Conservation (phyloP, 805 yeast species). For the Danielia reshetovae region DNA sequence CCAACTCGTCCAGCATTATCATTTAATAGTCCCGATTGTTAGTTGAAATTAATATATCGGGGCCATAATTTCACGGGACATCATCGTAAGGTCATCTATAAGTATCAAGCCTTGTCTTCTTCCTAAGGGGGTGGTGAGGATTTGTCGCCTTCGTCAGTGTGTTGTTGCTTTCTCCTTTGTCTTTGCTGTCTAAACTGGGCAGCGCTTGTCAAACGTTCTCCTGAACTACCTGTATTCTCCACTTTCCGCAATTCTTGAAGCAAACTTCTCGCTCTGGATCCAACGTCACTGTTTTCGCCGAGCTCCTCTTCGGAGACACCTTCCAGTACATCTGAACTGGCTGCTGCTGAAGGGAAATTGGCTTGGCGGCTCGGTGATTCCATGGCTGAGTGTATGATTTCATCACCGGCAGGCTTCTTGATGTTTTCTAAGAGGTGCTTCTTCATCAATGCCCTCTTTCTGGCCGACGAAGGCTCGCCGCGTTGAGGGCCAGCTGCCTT, state of each 20-base stretch:
- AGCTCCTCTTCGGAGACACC: neutral
- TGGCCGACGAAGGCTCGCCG: conserved; percentile 74
- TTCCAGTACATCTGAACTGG: neutral
- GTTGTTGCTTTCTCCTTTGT: conserved; percentile 10
- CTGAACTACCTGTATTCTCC: conserved; percentile 3
- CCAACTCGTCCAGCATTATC: conserved; percentile 2
- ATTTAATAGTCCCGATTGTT: too few relatives aligned
- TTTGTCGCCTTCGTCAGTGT: too few relatives aligned
- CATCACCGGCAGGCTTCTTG: conserved; percentile 7
- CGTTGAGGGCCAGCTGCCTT: conserved; percentile 80
- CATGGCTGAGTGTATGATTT: neutral
- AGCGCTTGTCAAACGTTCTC: conserved; percentile 8
- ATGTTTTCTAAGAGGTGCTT: conserved; percentile 48
- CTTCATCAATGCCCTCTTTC: conserved; percentile 75
- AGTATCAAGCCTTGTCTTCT: too few relatives aligned
- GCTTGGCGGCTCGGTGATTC: conserved; percentile 4
- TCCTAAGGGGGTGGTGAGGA: too few relatives aligned
- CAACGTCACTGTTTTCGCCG: conserved; percentile 39
- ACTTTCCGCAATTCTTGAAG: conserved; percentile 53
- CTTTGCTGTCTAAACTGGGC: conserved; percentile 15
- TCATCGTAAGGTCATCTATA: too few relatives aligned
- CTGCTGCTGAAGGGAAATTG: conserved; percentile 3
- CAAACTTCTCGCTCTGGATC: conserved; percentile 59
- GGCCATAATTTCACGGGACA: too few relatives aligned
- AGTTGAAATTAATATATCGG: too few relatives aligned